These are phyloP conservation scores for Malassezia furfur DNA, from an alignment of 1,284 basidiomycete species.

Conservation along the genomic window DNA sequence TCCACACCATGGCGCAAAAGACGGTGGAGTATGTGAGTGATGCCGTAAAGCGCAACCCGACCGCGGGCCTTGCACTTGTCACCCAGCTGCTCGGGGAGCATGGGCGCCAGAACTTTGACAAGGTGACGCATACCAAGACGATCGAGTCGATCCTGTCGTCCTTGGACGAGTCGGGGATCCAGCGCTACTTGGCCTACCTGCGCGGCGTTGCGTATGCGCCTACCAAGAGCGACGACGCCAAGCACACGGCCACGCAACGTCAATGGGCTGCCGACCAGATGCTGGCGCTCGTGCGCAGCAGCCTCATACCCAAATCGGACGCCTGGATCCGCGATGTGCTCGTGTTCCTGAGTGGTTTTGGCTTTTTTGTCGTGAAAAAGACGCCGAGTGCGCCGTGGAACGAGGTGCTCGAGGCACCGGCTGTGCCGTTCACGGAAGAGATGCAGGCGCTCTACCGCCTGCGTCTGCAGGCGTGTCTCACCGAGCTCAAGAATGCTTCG, in stretches of 20 bases:
- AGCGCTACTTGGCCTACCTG: constrained; percentile 66
- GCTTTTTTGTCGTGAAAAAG: constrained; percentile 66
- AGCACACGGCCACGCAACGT: constrained; percentile 24
- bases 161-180: constrained; percentile 67
- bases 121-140: constrained; percentile 82
- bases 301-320: constrained; percentile 70
- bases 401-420: constrained; percentile 55
- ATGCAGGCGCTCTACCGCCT: constrained; percentile 60
- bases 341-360: constrained; percentile 72
- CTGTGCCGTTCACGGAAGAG: constrained; percentile 59
- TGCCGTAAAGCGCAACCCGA: constrained; percentile 66
- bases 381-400: constrained; percentile 53
- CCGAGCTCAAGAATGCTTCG: constrained; percentile 63
- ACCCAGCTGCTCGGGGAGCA: constrained; percentile 75
- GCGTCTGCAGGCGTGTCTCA: constrained; percentile 65
- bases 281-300: constrained; percentile 66
- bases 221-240: constrained; percentile 14
- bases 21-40: constrained; percentile 59
- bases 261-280: constrained; percentile 83
- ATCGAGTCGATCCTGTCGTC: constrained; percentile 72
- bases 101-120: constrained; percentile 81
- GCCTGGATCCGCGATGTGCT: constrained; percentile 65
- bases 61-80: constrained; percentile 73
- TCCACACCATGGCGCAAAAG: constrained; percentile 68
- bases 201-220: constrained; percentile 41